These are phyloP conservation scores for Paecilomyces dactylethromorphus DNA, from an alignment of 2,329 filamentous ascomycete species.

Conservation along the genomic window DNA sequence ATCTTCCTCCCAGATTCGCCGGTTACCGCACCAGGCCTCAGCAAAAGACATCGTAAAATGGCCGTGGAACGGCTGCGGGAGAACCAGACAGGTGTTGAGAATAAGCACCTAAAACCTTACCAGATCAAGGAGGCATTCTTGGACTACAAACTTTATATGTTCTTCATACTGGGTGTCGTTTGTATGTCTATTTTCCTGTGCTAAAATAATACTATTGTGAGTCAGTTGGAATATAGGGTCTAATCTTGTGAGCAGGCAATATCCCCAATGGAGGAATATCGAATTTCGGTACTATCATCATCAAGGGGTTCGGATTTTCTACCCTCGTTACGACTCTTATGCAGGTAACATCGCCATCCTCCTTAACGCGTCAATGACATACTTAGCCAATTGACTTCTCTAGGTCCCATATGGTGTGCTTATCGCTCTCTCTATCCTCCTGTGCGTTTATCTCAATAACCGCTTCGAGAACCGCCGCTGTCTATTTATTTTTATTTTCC, in stretches of 20 bases:
- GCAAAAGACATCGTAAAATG: constrained; percentile 45
- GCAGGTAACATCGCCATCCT: constrained; percentile 24
- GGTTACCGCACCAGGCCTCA: constrained; percentile 48
- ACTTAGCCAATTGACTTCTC: background rate
- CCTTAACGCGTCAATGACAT: background rate
- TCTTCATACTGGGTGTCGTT: constrained; percentile 47
- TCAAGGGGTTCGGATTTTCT: constrained; percentile 51
- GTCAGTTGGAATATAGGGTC: background rate
- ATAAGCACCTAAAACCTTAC: constrained; percentile 48
- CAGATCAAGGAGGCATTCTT: constrained; percentile 52
- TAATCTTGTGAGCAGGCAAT: constrained; percentile 30
- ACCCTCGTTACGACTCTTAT: constrained; percentile 49
- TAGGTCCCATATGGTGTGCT: constrained; percentile 45
- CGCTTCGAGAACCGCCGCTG: constrained; percentile 44
- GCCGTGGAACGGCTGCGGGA: constrained; percentile 49
- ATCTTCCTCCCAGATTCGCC: constrained; percentile 54
- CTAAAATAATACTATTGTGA: too few relatives aligned
- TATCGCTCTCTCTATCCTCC: constrained; percentile 45
- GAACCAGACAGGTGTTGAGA: constrained; percentile 56
- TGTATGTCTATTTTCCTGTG: constrained; percentile 14
- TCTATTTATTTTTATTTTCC: constrained; percentile 49
- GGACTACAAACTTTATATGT: constrained; percentile 55
- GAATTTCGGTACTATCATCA: constrained; percentile 55
- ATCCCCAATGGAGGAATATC: constrained; percentile 52
- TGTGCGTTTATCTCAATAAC: constrained; percentile 44